Conservation (phyloP, 1,139 yeast genomes). For the Candida albicans region DNA sequence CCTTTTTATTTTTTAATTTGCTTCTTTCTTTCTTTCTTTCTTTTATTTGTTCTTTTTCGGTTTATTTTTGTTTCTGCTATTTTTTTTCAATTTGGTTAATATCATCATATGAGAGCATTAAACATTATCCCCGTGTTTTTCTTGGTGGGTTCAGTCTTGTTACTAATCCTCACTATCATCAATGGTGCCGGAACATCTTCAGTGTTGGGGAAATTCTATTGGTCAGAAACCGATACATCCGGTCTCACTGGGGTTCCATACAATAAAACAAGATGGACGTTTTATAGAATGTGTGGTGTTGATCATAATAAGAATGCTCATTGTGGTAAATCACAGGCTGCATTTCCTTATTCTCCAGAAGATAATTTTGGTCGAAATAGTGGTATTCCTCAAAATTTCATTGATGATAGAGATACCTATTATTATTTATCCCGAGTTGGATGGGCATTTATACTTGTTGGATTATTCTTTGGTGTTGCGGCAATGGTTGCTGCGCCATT, state of each 20-base stretch:
- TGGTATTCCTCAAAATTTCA: conserved; percentile 51
- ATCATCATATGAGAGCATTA: conserved; percentile 10
- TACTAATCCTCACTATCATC: conserved; percentile 61
- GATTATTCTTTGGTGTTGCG: conserved; percentile 54
- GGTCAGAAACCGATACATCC: conserved; percentile 71
- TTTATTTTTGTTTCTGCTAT: background rate
- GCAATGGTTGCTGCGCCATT: conserved; percentile 32
- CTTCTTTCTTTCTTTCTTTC: no score
- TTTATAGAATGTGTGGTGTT: conserved; percentile 61
- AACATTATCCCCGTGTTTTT: conserved; percentile 30
- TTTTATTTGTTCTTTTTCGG: no score
- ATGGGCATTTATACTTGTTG: conserved; percentile 66
- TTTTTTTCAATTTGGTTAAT: background rate
- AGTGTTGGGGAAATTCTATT: conserved; percentile 56
- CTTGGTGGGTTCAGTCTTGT: conserved; percentile 45
- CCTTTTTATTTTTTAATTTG: no score
- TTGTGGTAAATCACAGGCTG: conserved; percentile 54
- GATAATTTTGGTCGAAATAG: conserved; percentile 48
- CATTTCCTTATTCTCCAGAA: conserved; percentile 66
- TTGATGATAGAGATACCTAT: conserved; percentile 45
- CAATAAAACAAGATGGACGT: conserved; percentile 61
- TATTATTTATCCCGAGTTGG: conserved; percentile 67
- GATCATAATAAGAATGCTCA: conserved; percentile 33
- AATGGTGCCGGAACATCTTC: conserved; percentile 59
- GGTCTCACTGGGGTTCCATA: conserved; percentile 37